Evolutionary conservation across 805 yeast species (phyloP), one percentile per base, ranked within the genome.

Genomic region (Yarrowia sp.): DNA sequence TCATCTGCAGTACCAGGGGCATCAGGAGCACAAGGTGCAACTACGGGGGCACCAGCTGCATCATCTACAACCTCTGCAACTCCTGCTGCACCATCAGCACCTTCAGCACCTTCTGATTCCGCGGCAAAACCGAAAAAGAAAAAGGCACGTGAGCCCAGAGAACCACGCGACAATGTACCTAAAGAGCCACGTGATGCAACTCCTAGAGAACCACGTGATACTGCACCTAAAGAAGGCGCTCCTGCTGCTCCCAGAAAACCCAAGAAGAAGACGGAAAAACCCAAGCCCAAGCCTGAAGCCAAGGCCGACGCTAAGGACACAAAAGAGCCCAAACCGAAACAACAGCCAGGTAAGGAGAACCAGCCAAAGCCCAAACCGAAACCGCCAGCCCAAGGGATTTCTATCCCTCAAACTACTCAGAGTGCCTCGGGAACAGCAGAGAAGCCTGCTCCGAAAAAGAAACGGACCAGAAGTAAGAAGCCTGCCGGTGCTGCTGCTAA

Each of bases 341-440:
- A 47, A n/a, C 53, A 47, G 33, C 53, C 53, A 5, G 53, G 53
- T 8, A 47, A 47, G 18, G 53, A 47, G 13, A 47, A 32, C n/a
- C 53, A 33, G 22, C 35, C 35, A 2, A 45, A 45, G 15, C 36
- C 51, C 14, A 45, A 45, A 17, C 39, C 53, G 2, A 47, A 32
- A 7, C 13, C 53, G 11, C 38, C 32, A n/a, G 18, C 35, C n/a
- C 39, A 32, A 32, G 28, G 39, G 8, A 28, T 47, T 17, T 9
- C 38, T 10, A 10, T 47, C 8, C 38, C 53, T 17, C 53, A 47
- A 5, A 47, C 53, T 7, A 17, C 11, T 10, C 39, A 32, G n/a
- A n/a, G 14, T 11, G n/a, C 28, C 5, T 15, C 28, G 8, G 9
- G 8, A 22, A 15, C 38, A 32, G 28, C 28, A 4, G 53, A 47